Evolutionary conservation across 106 monocot genomes (phyloP), one percentile per base, ranked within the genome.

Genomic region (Narthecium ossifragum): DNA sequence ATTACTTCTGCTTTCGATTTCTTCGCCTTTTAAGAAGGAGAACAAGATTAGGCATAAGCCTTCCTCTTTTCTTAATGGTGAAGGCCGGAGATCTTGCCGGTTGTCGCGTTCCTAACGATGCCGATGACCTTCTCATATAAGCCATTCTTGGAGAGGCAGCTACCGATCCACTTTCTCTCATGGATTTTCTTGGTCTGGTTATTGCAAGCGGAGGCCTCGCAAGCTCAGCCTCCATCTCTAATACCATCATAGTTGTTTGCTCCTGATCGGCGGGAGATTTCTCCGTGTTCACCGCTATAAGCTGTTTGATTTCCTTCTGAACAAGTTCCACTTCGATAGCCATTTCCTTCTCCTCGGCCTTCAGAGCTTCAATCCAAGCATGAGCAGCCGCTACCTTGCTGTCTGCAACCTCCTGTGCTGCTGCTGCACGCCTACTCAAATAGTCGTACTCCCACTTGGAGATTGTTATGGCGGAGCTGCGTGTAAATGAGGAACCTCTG

Each of bases 281-380:
- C n/a, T n/a, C n/a, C n/a, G n/a, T n/a, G n/a, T n/a, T n/a, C n/a
- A n/a, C n/a, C n/a, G n/a, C n/a, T n/a, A n/a, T 2, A 23, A 85
- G 13, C 40, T 69, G 64, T 70, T 56, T 37, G 4, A 79, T 65
- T 30, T 77, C 74, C 60, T 56, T 82, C 36, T 68, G 23, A 5
- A 60, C 25, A 15, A 29, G 20, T 40, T 81, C 85, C 10, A 55
- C 66, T 55, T 53, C 79, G 61, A 76, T 20, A 48, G 34, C 3
- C 8, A 66, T 64, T 53, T 88, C 81, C 46, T 81, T 69, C 66
- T 88, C 84, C 30, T 72, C 72, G 7, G 67, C 68, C 33, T 53
- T 67, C 47, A 88, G 27, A n/a, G 84, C 81, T 56, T 81, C 78
- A 24, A 88, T 60, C 92, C 92, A 92, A 50, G 75, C 84, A 46